These are phyloP conservation scores for Monascus purpureus DNA, from an alignment of 495 filamentous ascomycete genomes.

Conservation along the genomic window DNA sequence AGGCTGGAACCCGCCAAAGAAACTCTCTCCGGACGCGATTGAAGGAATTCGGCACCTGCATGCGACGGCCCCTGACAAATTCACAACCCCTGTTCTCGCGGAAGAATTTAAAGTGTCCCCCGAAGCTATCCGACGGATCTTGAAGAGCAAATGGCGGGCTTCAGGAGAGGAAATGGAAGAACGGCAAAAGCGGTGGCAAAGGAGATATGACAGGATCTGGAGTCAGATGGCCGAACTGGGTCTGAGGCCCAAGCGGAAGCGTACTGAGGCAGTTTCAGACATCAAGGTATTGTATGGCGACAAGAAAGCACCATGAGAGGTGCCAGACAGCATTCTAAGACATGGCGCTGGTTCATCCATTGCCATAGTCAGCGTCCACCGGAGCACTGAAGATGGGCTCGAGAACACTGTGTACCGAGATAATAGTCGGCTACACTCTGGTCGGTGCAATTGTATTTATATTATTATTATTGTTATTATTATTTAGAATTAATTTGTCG, in stretches of 20 bases:
- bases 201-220: constrained; percentile 68
- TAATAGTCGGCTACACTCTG: constrained; percentile 1
- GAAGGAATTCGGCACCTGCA: constrained; percentile 75
- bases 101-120: constrained; percentile 70
- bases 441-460: background rate
- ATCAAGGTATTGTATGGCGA: constrained; percentile 15
- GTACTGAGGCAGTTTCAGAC: constrained; percentile 12
- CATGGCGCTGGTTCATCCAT: background rate
- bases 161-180: constrained; percentile 43
- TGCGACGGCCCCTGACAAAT: constrained; percentile 54
- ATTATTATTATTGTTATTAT: no score
- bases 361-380: no score
- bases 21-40: constrained; percentile 78
- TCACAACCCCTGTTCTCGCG: constrained; percentile 61
- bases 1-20: constrained; percentile 70
- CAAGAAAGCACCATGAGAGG: constrained; percentile 1
- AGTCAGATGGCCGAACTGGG: constrained; percentile 56
- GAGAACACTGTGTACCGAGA: background rate
- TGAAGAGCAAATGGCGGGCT: constrained; percentile 74
- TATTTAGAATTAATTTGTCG: no score
- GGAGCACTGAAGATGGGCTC: background rate
- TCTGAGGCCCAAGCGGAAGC: constrained; percentile 32
- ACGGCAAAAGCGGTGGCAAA: constrained; percentile 60
- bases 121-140: constrained; percentile 73
- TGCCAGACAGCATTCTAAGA: background rate